phyloP scores from a whole-genome alignment of 208 protist genomes.

The Trypanosomatidae sp. region DNA sequence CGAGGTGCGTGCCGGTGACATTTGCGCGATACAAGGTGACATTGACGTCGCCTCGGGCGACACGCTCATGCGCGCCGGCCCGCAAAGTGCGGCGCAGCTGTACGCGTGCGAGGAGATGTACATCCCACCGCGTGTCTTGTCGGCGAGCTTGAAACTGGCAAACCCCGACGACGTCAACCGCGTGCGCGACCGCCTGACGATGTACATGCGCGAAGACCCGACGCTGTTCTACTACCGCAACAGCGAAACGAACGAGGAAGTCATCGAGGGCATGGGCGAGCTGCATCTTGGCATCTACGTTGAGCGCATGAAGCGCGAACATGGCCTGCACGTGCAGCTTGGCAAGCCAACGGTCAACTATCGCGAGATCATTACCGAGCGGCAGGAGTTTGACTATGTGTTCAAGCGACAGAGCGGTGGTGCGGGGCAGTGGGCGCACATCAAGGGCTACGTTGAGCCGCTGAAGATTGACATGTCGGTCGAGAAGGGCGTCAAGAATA shows the following conservation, averaged over 20 bases:
- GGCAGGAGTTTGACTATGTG: slow-evolving; percentile 92
- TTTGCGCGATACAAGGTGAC: slow-evolving; percentile 97
- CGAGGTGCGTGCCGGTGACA: slow-evolving; percentile 93
- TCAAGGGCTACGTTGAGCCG: slow-evolving; percentile 90
- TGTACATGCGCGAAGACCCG: slow-evolving; percentile 95
- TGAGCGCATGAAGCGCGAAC: slow-evolving; percentile 93
- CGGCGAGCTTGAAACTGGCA: slow-evolving; percentile 88
- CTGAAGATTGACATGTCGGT: slow-evolving; percentile 84
- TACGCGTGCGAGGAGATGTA: slow-evolving; percentile 93
- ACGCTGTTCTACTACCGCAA: slow-evolving; percentile 93
- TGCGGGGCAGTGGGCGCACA: slow-evolving; percentile 95
- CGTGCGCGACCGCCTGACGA: slow-evolving; percentile 66
- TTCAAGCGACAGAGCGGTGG: slow-evolving; percentile 99
- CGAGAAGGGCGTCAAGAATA: slow-evolving; percentile 85
- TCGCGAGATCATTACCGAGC: slow-evolving; percentile 85
- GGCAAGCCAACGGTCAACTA: slow-evolving; percentile 96
- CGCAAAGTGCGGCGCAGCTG: slow-evolving; percentile 36
- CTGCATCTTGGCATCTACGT: slow-evolving; percentile 95
- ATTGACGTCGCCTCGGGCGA: slow-evolving; percentile 96
- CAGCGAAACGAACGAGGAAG: slow-evolving; percentile 89
- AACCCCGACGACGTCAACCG: slow-evolving; percentile 64
- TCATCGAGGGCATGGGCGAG: slow-evolving; percentile 96
- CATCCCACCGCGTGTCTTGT: slow-evolving; percentile 97
- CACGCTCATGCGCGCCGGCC: slow-evolving; percentile 85
- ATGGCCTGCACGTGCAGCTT: slow-evolving; percentile 79